Conservation (phyloP, 2,329 filamentous ascomycete genomes). For the Chrysoporthe austroafricana region DNA sequence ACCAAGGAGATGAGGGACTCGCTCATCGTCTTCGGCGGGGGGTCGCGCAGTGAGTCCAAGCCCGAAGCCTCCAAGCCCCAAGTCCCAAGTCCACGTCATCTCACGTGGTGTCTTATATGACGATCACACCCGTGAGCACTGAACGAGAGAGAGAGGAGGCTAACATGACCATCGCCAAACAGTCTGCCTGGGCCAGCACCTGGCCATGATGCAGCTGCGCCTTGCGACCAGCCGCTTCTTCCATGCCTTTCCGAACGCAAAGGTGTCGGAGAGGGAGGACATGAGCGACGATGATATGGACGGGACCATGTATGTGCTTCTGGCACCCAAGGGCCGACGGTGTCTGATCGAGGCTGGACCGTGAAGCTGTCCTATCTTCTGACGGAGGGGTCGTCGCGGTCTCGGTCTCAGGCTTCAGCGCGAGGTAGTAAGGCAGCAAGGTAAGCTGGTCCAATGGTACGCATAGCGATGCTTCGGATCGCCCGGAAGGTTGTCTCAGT, state of each 20-base stretch:
- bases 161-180: not conserved
- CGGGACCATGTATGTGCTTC: slow-evolving; percentile 34
- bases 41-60: slow-evolving; percentile 33
- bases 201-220: slow-evolving; percentile 58
- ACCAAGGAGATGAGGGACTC: slow-evolving; percentile 37
- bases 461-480: too few relatives aligned
- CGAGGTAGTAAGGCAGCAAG: too few relatives aligned
- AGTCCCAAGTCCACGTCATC: too few relatives aligned
- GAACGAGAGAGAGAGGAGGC: not conserved
- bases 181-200: slow-evolving; percentile 57
- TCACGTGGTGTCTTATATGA: slow-evolving; percentile 19
- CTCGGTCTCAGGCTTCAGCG: not conserved
- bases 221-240: slow-evolving; percentile 55
- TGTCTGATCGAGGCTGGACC: slow-evolving; percentile 34
- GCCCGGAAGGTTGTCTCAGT: too few relatives aligned
- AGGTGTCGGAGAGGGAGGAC: slow-evolving; percentile 34
- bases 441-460: too few relatives aligned
- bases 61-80: too few relatives aligned
- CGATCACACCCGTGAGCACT: not conserved
- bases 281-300: slow-evolving; percentile 40
- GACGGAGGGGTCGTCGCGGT: not conserved
- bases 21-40: slow-evolving; percentile 37
- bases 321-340: slow-evolving; percentile 34
- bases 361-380: not conserved
- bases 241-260: slow-evolving; percentile 37